These are phyloP conservation scores for Pythium angustatum DNA, from an alignment of 352 stramenopile species.

Conservation along the genomic window DNA sequence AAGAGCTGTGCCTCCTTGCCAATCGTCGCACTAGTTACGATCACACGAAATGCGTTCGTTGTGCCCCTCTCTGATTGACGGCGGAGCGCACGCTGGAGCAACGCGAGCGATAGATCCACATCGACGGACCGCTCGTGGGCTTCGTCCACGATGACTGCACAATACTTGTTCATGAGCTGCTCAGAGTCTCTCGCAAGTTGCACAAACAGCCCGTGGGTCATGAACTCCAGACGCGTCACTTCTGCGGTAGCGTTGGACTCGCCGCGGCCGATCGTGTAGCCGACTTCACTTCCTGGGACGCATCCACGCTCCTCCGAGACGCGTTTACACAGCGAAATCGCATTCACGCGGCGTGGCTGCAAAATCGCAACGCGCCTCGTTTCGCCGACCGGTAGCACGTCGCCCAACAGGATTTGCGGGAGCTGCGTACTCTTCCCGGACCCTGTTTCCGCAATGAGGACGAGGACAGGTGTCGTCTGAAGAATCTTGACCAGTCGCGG, in stretches of 20 bases:
- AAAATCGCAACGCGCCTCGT: constrained; percentile 27
- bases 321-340: constrained; percentile 25
- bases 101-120: constrained; percentile 33
- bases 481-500: constrained; percentile 20
- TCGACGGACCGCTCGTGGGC: constrained; percentile 34
- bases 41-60: constrained; percentile 16
- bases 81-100: constrained; percentile 21
- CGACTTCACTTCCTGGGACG: constrained; percentile 20
- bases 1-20: constrained; percentile 18
- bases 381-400: constrained; percentile 16
- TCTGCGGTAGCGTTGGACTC: constrained; percentile 6
- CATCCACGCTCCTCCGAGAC: constrained; percentile 26
- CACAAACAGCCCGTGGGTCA: constrained; percentile 35
- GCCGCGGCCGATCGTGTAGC: constrained; percentile 32
- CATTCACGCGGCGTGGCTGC: constrained; percentile 32
- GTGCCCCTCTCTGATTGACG: not conserved
- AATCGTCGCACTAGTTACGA: constrained; percentile 38
- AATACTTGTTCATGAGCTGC: constrained; percentile 21
- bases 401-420: constrained; percentile 33
- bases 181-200: constrained; percentile 25
- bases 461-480: constrained; percentile 7
- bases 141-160: constrained; percentile 34
- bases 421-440: constrained; percentile 39
- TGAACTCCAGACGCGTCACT: constrained; percentile 23
- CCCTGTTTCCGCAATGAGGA: constrained; percentile 34